Evolutionary conservation across 1,284 basidiomycete genomes (phyloP), one percentile per base, ranked within the genome.

Genomic region (Papiliotrema flavescens): DNA sequence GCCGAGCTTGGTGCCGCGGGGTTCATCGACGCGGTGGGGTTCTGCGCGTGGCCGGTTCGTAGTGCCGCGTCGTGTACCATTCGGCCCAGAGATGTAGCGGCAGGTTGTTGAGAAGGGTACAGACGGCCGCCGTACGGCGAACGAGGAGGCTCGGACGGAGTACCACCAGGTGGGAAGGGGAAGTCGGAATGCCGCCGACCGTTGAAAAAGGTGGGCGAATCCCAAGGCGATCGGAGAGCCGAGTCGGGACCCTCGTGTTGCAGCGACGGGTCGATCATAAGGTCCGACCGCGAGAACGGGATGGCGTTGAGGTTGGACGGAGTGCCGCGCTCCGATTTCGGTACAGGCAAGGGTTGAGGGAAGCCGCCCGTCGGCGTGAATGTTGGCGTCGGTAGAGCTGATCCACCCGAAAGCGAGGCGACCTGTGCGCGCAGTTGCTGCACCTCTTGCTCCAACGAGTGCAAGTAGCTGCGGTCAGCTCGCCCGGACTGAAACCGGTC

Each of bases 371-470:
- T 43, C 6, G 15, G 46, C 41, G 42, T 47, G 42, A 23, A 55
- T 35, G 32, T 49, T 24, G 35, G 48, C 13, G 28, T 40, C 23
- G 53, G 49, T 44, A 57, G 52, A 22, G 52, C 59, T 14, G 56
- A 41, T 6, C 54, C 53, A 23, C 53, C 52, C 7, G 61, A 59
- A 0, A 74, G 62, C 2, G 70, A 60, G 0, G 71, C 68, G 14
- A 77, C 63, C 56, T 76, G 73, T 1, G 74, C 70, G 36, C 75
- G 65, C 2, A 78, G 71, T 2, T 63, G 59, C 3, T 69, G 61
- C 20, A 78, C 73, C 46, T 78, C 76, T 52, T 76, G 73, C 55
- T 78, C 76, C 6, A 78, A 67, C 17, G 71, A 69, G 52, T 76
- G 74, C 13, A 78, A 67, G 56, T 78, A 76, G 56, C 76, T 78